These are phyloP conservation scores for Magnaporthales sp. DNA, from an alignment of 2,329 filamentous ascomycete species.

Conservation along the genomic window DNA sequence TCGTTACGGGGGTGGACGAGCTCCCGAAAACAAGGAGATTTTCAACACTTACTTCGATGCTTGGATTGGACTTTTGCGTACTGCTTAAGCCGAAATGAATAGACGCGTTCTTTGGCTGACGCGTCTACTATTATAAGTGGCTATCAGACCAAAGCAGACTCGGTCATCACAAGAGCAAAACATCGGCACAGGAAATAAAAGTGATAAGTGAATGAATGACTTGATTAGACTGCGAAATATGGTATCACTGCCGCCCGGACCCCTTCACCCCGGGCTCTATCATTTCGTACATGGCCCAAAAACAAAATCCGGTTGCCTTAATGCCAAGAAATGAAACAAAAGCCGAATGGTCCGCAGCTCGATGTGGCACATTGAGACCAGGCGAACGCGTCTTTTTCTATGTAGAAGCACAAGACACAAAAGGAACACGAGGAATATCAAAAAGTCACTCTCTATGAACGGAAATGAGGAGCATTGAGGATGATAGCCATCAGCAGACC, in stretches of 20 bases:
- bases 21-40: too few species aligned
- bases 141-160: too few species aligned
- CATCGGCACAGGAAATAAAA: background rate
- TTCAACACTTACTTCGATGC: too few species aligned
- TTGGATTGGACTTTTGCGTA: too few species aligned
- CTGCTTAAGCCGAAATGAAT: too few species aligned
- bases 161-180: too few species aligned
- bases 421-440: background rate
- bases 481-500: constrained; percentile 39
- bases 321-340: background rate
- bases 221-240: background rate
- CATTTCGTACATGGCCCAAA: background rate
- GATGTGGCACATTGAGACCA: background rate
- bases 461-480: constrained; percentile 52
- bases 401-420: background rate
- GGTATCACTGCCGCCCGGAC: background rate
- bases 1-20: too few species aligned
- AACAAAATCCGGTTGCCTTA: background rate
- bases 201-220: background rate
- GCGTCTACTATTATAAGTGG: too few species aligned
- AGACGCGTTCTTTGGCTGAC: too few species aligned
- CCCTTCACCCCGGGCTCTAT: background rate
- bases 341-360: background rate
- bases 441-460: background rate
- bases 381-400: background rate